Evolutionary conservation across 495 filamentous ascomycete species (phyloP).

Genomic region (Annulohypoxylon stygium): DNA sequence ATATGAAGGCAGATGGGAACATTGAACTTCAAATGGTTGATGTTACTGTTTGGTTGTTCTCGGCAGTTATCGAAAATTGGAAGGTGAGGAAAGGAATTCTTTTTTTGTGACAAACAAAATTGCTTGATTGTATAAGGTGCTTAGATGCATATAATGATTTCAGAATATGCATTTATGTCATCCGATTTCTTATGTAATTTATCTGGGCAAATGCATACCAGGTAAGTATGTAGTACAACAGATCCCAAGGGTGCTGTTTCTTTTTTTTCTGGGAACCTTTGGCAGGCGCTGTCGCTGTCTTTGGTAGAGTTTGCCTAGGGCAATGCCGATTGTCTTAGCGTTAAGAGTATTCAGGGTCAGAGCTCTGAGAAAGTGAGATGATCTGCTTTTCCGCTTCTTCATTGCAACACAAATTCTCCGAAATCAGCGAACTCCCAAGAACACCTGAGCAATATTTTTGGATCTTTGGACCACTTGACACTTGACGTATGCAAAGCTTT

Average conservation of each 20-base stretch:
- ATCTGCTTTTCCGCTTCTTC: background rate
- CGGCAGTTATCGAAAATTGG: conserved; percentile 6
- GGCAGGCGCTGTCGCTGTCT: background rate
- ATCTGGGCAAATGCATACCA: background rate
- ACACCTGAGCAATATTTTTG: conserved; percentile 3
- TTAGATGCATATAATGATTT: background rate
- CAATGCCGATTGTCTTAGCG: background rate
- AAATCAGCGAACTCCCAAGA: conserved; percentile 13
- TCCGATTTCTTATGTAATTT: conserved; percentile 26
- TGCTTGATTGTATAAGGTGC: conserved; percentile 19
- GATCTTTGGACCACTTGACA: background rate
- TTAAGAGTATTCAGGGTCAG: conserved; percentile 1
- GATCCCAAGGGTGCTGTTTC: background rate
- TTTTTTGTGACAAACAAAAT: conserved; percentile 3
- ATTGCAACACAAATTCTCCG: conserved; percentile 41
- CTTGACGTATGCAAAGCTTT: conserved; percentile 13
- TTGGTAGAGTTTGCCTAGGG: background rate
- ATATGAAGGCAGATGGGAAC: too few relatives aligned
- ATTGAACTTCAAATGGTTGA: background rate
- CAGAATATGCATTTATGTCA: background rate
- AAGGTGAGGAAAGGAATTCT: background rate
- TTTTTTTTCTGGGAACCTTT: background rate
- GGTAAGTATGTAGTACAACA: too few relatives aligned
- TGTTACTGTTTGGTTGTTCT: background rate
- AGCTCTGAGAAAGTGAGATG: conserved; percentile 16